These are phyloP conservation scores for Caryopteris hybrid DNA, from an alignment of 305 asterid species.

Conservation along the genomic window DNA sequence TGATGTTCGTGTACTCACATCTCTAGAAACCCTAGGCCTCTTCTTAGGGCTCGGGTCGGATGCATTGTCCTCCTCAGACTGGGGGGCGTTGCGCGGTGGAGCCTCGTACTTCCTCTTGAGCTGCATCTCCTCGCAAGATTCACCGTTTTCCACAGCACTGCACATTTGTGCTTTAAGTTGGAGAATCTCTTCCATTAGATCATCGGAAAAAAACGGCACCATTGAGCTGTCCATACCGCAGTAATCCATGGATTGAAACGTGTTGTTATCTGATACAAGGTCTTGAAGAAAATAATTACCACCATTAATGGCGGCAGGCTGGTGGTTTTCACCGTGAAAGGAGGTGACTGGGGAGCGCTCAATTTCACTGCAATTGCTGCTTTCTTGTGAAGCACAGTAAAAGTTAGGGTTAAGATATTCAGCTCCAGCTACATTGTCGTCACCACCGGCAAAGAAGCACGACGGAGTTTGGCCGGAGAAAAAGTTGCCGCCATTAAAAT, in stretches of 20 bases:
- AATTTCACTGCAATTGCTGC: conserved; percentile 37
- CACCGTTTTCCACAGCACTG: not conserved
- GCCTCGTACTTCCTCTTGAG: conserved; percentile 40
- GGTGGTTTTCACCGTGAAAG: too few relatives aligned
- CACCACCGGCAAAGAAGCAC: too few relatives aligned
- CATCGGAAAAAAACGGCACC: conserved; percentile 27
- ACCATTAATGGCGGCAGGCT: too few relatives aligned
- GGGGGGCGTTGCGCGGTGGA: too few relatives aligned
- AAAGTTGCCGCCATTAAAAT: conserved; percentile 6
- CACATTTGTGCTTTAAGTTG: conserved; percentile 24
- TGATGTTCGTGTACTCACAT: conserved; percentile 32
- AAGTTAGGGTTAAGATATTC: conserved; percentile 13
- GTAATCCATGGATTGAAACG: conserved; percentile 24
- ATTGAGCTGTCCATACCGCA: not conserved
- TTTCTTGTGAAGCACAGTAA: conserved; percentile 47
- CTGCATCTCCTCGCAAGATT: conserved; percentile 23
- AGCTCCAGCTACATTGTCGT: conserved; percentile 7
- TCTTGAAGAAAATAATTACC: not conserved
- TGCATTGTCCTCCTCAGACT: not conserved
- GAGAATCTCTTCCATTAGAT: conserved; percentile 30
- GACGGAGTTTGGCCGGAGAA: not conserved
- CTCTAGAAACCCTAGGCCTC: conserved; percentile 41
- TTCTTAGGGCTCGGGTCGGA: conserved; percentile 33
- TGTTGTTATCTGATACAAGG: not conserved
- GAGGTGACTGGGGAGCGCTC: too few relatives aligned